Evolutionary conservation across 2,329 filamentous ascomycete genomes (phyloP).

Genomic region (Plenodomus tracheiphilus): DNA sequence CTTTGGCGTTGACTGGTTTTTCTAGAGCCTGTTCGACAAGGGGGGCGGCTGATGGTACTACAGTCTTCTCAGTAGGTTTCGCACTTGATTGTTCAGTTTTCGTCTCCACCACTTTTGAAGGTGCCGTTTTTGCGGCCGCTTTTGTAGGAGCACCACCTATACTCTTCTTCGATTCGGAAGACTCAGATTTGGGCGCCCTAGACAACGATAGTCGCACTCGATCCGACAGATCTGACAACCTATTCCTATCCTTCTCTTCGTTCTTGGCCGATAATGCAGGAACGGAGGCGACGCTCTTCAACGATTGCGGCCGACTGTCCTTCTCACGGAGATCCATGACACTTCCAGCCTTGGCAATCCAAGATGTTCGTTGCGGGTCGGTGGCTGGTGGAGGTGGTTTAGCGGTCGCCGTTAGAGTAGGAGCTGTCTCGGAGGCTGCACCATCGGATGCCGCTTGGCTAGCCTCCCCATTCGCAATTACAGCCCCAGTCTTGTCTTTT

Average conservation of each 20-base stretch:
- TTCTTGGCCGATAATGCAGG: constrained; percentile 23
- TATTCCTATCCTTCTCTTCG: constrained; percentile 25
- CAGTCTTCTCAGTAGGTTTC: neutral
- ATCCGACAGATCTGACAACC: constrained; percentile 20
- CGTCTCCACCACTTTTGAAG: constrained; percentile 3
- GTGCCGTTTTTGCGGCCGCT: constrained; percentile 9
- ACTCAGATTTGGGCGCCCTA: constrained; percentile 28
- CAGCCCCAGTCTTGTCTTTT: constrained; percentile 10
- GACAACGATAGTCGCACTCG: constrained; percentile 32
- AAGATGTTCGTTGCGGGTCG: constrained; percentile 7
- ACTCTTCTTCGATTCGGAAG: constrained; percentile 25
- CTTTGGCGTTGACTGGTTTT: neutral
- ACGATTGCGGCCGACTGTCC: constrained; percentile 24
- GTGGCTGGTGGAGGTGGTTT: neutral
- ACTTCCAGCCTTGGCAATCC: constrained; percentile 34
- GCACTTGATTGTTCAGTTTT: neutral
- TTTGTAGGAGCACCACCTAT: constrained; percentile 8
- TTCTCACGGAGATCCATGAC: constrained; percentile 31
- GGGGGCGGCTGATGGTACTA: constrained; percentile 3
- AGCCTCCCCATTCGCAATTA: constrained; percentile 7
- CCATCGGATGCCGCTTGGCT: constrained; percentile 5
- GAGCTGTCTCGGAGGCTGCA: constrained; percentile 10
- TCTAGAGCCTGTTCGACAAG: neutral
- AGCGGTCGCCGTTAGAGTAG: neutral
- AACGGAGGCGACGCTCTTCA: constrained; percentile 35